These are phyloP conservation scores for Fusarium sp. DNA, from an alignment of 2,329 filamentous ascomycete species.

Conservation along the genomic window DNA sequence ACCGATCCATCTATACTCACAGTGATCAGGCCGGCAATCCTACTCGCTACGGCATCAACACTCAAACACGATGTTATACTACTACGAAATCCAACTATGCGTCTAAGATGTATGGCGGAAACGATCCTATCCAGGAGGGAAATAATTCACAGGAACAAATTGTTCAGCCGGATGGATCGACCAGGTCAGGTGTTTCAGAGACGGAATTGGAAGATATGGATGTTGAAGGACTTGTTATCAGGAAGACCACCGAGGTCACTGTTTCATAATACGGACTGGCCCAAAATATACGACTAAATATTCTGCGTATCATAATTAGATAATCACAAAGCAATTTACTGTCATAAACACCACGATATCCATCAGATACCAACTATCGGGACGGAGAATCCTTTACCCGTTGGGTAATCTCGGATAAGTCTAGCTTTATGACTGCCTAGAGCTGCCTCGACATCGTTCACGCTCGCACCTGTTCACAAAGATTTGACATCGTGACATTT, in stretches of 20 bases:
- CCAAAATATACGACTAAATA: fast-evolving
- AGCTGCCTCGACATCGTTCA: not conserved
- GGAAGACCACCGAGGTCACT: conserved; percentile 41
- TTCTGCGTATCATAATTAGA: not conserved
- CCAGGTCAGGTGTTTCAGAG: conserved; percentile 14
- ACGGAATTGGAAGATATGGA: conserved; percentile 22
- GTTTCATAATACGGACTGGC: not conserved
- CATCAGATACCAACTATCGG: not conserved
- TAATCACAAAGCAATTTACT: not conserved
- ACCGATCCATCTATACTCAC: conserved; percentile 21
- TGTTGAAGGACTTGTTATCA: conserved; percentile 31
- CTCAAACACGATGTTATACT: conserved; percentile 24
- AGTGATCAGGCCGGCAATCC: conserved; percentile 8
- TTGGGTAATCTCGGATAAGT: not conserved
- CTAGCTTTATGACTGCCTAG: not conserved
- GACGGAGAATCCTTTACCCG: not conserved
- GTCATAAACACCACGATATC: not conserved
- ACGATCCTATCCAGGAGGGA: not conserved
- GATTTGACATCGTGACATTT: not conserved
- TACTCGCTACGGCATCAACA: conserved; percentile 9
- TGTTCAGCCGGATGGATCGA: conserved; percentile 23
- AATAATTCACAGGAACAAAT: conserved; percentile 27
- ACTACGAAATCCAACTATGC: conserved; percentile 20
- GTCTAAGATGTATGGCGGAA: conserved; percentile 2
- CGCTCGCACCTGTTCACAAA: not conserved